Base-by-base conservation (phyloP, 805 yeast genomes). In the Metschnikowia sp. region DNA sequence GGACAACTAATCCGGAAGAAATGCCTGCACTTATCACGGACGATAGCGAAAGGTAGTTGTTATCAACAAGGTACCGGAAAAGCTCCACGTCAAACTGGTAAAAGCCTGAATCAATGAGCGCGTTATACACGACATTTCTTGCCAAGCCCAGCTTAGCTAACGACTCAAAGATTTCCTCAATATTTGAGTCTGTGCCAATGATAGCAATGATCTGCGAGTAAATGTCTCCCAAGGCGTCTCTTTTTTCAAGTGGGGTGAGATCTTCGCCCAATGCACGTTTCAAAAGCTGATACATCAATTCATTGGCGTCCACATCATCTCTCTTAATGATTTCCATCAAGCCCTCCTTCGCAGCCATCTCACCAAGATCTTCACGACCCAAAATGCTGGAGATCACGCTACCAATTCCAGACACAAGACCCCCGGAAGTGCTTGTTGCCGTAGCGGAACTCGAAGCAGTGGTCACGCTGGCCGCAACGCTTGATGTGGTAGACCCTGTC, bases 81-180 rank as follows among this genome's bases (percentile, higher is more conserved):
- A 58, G 54, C 39, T 55, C 47, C n/a, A 49, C 55, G 40, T 53
- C 56, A 26, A 60, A 60, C 18, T 39, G 40, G 42, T 52, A 57
- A 46, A 52, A 53, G 36, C 50, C 55, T 1, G 53, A 37, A 45
- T 60, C 59, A 10, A 48, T 47, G 30, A 60, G 39, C 6, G 52
- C 52, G 19, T 49, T 50, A 45, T 54, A 46, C 18, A 55, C 48
- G 30, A 58, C 53, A 15, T 55, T 55, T 10, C 53, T 50, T 19
- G 53, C 63, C 39, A 60, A 54, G n/a, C 63, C 63, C 9, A 62
- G 58, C 50, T 58, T 58, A 12, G 47, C 42, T 49, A 60, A 53
- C 4, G 62, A 58, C 40, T 52, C 59, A 42, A 54, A 51, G 15
- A 60, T 52, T 30, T 51, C 51, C 39, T 55, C 60, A 19, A 56